phyloP scores from a whole-genome alignment of 225 moss, liverwort and hornwort species.

The Anthoceros angustus region DNA sequence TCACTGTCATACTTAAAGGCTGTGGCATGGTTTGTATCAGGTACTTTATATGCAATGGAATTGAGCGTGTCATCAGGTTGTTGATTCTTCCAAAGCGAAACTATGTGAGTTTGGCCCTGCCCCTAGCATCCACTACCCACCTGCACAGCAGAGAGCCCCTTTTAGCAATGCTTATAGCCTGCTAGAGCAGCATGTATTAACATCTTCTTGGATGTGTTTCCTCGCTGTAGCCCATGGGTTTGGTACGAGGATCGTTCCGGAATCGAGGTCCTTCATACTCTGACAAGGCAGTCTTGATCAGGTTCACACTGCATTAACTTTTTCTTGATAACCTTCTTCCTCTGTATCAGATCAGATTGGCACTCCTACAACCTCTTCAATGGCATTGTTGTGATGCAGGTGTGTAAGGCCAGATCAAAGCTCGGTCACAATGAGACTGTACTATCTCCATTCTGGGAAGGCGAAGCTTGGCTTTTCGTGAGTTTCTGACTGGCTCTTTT shows the following conservation, averaged over 20 bases:
- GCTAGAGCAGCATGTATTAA: not conserved
- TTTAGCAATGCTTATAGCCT: no score
- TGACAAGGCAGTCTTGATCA: constrained; percentile 80
- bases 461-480: constrained; percentile 91
- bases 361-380: not conserved
- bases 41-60: constrained; percentile 92
- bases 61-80: constrained; percentile 83
- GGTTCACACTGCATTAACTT: constrained; percentile 18
- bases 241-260: constrained; percentile 64
- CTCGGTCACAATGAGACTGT: constrained; percentile 60
- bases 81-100: constrained; percentile 96
- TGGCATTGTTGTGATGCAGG: constrained; percentile 19
- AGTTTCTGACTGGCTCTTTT: constrained; percentile 12
- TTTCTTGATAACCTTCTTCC: not conserved
- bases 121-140: no score
- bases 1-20: not conserved
- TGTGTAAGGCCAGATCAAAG: constrained; percentile 82
- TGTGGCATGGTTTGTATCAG: constrained; percentile 17
- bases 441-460: constrained; percentile 73
- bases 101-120: constrained; percentile 23
- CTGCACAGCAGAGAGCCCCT: no score
- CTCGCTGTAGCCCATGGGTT: constrained; percentile 45
- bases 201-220: not conserved
- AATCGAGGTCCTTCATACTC: constrained; percentile 73
- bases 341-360: constrained; percentile 3